Conservation (phyloP, 225 moss, liverwort and hornwort species). For the Physcomitrellopsis africana region DNA sequence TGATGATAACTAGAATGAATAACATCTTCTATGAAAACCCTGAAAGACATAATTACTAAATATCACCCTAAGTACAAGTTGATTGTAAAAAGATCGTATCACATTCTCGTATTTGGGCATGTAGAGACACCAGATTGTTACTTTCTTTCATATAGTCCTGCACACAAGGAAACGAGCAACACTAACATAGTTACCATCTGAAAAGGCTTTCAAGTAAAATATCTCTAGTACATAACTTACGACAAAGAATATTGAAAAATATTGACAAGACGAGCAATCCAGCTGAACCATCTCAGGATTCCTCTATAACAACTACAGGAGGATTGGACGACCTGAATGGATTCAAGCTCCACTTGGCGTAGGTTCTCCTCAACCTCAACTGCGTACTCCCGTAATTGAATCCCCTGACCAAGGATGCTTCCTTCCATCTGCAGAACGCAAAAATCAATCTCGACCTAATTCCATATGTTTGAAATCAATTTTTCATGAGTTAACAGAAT, state of each 20-base stretch:
- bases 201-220: conserved; percentile 8
- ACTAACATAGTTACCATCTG: conserved; percentile 15
- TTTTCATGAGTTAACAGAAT: conserved; percentile 10
- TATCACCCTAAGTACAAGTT: conserved; percentile 8
- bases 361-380: conserved; percentile 98
- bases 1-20: conserved; percentile 20
- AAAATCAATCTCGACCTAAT: conserved; percentile 21
- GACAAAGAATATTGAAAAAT: not conserved
- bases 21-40: not conserved
- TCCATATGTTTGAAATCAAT: not conserved
- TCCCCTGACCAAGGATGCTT: conserved; percentile 92
- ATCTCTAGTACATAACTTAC: not conserved
- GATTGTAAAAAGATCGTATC: conserved; percentile 56
- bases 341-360: conserved; percentile 96
- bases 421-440: conserved; percentile 76
- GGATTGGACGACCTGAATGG: conserved; percentile 75
- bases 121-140: conserved; percentile 95
- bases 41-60: conserved; percentile 8
- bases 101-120: conserved; percentile 97
- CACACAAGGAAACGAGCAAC: conserved; percentile 20
- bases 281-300: not conserved
- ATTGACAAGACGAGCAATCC: conserved; percentile 5
- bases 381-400: conserved; percentile 92
- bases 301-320: conserved; percentile 1
- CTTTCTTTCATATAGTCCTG: conserved; percentile 99